Evolutionary conservation across 176 grass and related monocot genomes (phyloP).

Genomic region (Paspalum vaginatum): DNA sequence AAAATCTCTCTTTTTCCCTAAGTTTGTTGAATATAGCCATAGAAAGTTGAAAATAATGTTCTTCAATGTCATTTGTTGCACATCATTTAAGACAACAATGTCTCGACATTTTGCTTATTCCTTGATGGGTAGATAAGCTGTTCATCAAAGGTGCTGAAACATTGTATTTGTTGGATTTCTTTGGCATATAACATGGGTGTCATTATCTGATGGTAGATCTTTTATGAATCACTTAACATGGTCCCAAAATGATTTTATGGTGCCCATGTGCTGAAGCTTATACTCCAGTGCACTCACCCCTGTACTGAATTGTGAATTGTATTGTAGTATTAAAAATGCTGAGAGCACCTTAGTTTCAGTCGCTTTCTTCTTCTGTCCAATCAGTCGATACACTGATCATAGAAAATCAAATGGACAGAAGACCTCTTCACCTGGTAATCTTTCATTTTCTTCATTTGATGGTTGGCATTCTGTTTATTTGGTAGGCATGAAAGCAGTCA

Average conservation of each 20-base stretch:
- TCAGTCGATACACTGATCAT: conserved; percentile 7
- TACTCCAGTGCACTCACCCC: not conserved
- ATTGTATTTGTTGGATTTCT: not conserved
- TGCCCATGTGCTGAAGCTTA: not conserved
- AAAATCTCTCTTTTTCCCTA: not conserved
- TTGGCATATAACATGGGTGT: not conserved
- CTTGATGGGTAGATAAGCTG: conserved; percentile 13
- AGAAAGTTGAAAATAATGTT: not conserved
- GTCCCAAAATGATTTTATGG: not conserved
- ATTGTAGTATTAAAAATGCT: not conserved
- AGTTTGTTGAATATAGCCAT: not conserved
- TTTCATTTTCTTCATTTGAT: no score
- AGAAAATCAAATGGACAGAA: not conserved
- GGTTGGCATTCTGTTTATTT: not conserved
- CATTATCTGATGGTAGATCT: not conserved
- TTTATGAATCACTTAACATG: not conserved
- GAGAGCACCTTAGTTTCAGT: not conserved
- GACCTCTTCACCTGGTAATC: not conserved
- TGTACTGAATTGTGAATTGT: no score
- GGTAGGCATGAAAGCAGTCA: no score
- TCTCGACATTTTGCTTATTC: not conserved
- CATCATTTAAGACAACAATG: no score
- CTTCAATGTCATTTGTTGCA: not conserved
- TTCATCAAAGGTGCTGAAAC: not conserved
- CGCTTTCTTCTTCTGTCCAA: not conserved